Conservation (phyloP, 1,284 basidiomycete genomes). For the Pisolithus thermaeus region DNA sequence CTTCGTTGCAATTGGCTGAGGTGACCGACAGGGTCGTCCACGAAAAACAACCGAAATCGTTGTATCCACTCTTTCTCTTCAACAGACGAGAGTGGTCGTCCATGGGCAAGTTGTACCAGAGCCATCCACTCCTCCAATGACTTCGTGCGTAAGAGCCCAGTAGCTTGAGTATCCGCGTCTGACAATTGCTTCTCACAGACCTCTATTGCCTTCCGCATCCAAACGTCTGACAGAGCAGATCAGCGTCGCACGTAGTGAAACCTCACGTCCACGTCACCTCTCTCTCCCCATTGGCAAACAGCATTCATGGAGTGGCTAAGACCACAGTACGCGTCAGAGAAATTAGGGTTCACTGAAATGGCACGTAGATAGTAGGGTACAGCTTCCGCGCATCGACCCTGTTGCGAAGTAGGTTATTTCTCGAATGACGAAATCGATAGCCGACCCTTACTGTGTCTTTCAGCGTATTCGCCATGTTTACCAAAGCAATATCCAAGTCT, state of each 20-base stretch:
- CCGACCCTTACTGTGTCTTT: slow-evolving; percentile 39
- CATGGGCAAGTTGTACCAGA: slow-evolving; percentile 31
- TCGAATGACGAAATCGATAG: not conserved
- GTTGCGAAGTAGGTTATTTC: slow-evolving; percentile 1
- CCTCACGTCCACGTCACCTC: slow-evolving; percentile 25
- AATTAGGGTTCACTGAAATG: slow-evolving; percentile 44
- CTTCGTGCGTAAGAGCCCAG: slow-evolving; percentile 33
- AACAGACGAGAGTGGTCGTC: slow-evolving; percentile 20
- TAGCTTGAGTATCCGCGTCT: slow-evolving; percentile 35
- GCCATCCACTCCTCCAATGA: slow-evolving; percentile 42
- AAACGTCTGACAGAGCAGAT: slow-evolving; percentile 27
- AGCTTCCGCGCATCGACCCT: slow-evolving; percentile 48
- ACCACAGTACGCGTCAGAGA: slow-evolving; percentile 56
- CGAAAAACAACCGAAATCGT: slow-evolving; percentile 34
- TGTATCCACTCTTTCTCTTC: slow-evolving; percentile 35
- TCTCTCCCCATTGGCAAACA: slow-evolving; percentile 52
- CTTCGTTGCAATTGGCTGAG: slow-evolving; percentile 37
- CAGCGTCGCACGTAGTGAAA: slow-evolving; percentile 19
- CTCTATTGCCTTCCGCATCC: slow-evolving; percentile 43
- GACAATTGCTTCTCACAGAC: slow-evolving; percentile 45
- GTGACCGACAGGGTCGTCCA: slow-evolving; percentile 22
- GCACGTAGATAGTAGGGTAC: slow-evolving; percentile 52
- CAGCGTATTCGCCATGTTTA: slow-evolving; percentile 58
- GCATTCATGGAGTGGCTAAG: slow-evolving; percentile 47
- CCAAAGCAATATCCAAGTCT: slow-evolving; percentile 54